A percentile compares a stretch with the other conserved stretches of the same genome.
These are phyloP conservation scores for Omphalea diandra DNA, from an alignment of 441 rosid genomes.

Conservation along the genomic window DNA sequence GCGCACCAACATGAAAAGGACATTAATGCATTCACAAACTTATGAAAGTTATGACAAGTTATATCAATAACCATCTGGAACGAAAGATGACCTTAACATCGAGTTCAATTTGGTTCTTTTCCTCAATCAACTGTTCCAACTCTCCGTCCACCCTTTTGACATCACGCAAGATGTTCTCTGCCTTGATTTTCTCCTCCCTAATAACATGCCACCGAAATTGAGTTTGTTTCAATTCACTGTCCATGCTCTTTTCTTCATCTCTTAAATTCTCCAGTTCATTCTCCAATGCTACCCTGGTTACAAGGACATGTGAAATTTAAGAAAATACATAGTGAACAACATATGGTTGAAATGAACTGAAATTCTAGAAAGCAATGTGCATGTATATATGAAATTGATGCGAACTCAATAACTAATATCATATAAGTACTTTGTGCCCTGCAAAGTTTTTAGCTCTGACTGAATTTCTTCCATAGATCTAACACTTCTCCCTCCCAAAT, in stretches of 20 bases:
- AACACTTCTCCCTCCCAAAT: conserved; percentile 77
- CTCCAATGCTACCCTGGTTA: conserved; percentile 68
- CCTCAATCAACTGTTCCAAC: conserved; percentile 74
- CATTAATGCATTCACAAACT: background rate
- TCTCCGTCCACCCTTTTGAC: conserved; percentile 83
- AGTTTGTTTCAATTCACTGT: conserved; percentile 69
- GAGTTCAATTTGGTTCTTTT: conserved; percentile 75
- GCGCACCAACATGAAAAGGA: background rate
- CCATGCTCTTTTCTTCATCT: conserved; percentile 73
- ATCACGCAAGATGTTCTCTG: conserved; percentile 58
- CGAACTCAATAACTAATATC: background rate
- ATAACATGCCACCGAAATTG: conserved; percentile 75
- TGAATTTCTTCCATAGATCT: conserved; percentile 81
- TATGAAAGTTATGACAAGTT: conserved; percentile 8
- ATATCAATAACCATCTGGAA: conserved; percentile 12
- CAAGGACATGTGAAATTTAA: conserved; percentile 13
- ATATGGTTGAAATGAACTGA: conserved; percentile 2
- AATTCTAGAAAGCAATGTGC: background rate
- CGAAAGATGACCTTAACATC: conserved; percentile 67
- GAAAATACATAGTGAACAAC: conserved; percentile 6
- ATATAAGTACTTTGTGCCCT: conserved; percentile 67
- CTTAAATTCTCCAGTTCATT: conserved; percentile 70
- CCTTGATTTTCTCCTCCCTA: conserved; percentile 71
- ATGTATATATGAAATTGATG: background rate
- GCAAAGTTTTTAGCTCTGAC: conserved; percentile 65